These are phyloP conservation scores for Nyssa sinensis DNA, from an alignment of 148 eudicot species.

Conservation along the genomic window DNA sequence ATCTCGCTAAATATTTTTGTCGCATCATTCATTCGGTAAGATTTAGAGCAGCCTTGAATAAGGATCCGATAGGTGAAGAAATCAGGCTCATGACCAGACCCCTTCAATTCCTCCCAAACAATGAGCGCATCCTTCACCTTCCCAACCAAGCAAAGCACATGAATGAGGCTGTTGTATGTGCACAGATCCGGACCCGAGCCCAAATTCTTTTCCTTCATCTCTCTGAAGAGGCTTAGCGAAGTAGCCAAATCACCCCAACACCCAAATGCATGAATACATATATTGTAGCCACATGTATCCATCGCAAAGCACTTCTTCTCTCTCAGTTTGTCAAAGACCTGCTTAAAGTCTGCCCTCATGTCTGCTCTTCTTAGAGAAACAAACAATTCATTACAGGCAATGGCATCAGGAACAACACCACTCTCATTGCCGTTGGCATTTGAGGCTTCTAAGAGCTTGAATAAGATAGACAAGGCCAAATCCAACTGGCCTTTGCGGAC, in stretches of 20 bases:
- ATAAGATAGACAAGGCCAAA: conserved; percentile 55
- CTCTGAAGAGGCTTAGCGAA: conserved; percentile 59
- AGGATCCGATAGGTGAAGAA: conserved; percentile 67
- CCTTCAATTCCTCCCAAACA: conserved; percentile 74
- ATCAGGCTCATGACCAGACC: conserved; percentile 83
- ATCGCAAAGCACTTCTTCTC: conserved; percentile 39
- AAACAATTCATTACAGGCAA: conserved; percentile 78
- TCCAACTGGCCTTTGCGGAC: conserved; percentile 46
- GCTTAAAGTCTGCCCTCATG: conserved; percentile 57
- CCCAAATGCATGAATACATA: conserved; percentile 79
- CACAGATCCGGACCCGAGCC: conserved; percentile 62
- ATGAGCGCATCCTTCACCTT: conserved; percentile 67
- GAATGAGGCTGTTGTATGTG: conserved; percentile 84
- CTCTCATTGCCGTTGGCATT: neutral
- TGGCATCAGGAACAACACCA: conserved; percentile 39
- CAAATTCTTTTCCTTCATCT: conserved; percentile 59
- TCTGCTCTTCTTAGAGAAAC: conserved; percentile 68
- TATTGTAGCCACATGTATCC: conserved; percentile 73
- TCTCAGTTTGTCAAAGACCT: conserved; percentile 44
- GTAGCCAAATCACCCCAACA: conserved; percentile 74
- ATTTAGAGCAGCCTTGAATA: conserved; percentile 76
- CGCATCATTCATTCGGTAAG: conserved; percentile 58
- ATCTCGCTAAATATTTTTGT: conserved; percentile 61
- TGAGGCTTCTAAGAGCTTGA: conserved; percentile 42
- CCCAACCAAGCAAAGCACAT: conserved; percentile 63